phyloP scores from a whole-genome alignment of 179 eudicot genomes.

The Monotropa hypopitys region DNA sequence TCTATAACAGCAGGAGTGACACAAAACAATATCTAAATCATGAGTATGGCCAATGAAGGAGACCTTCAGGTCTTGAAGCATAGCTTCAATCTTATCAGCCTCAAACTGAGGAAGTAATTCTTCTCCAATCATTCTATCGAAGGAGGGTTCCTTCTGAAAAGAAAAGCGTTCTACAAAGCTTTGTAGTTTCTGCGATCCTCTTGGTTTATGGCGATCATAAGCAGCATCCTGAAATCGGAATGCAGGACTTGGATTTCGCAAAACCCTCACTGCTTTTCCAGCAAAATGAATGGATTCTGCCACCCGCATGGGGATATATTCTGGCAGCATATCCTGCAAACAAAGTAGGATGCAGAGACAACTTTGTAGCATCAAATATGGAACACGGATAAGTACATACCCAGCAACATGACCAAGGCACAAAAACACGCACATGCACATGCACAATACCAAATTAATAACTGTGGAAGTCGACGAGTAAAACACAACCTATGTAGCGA shows the following conservation, averaged over 20 bases:
- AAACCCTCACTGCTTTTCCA: constrained; percentile 93
- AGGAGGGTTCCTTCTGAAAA: constrained; percentile 35
- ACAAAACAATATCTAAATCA: constrained; percentile 2
- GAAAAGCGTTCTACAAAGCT: constrained; percentile 33
- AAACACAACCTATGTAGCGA: not conserved
- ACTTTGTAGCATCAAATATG: constrained; percentile 1
- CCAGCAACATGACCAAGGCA: constrained; percentile 4
- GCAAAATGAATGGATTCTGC: constrained; percentile 94
- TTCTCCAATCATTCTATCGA: constrained; percentile 43
- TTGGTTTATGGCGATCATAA: constrained; percentile 50
- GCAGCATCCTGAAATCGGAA: constrained; percentile 40
- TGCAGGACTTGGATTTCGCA: constrained; percentile 83
- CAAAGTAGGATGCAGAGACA: not conserved
- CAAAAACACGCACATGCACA: not conserved
- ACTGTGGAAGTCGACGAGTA: not conserved
- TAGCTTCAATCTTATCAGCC: constrained; percentile 83
- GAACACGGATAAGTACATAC: not conserved
- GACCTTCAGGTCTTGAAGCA: constrained; percentile 84
- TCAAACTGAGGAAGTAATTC: constrained; percentile 89
- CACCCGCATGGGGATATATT: constrained; percentile 69
- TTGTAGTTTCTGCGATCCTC: constrained; percentile 43
- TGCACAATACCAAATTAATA: not conserved
- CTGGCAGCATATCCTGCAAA: constrained; percentile 96
- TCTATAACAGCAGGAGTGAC: not conserved
- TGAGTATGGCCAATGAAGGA: not conserved